These are phyloP conservation scores for Volvariella volvacea DNA, from an alignment of 1,284 basidiomycete genomes.

Conservation along the genomic window DNA sequence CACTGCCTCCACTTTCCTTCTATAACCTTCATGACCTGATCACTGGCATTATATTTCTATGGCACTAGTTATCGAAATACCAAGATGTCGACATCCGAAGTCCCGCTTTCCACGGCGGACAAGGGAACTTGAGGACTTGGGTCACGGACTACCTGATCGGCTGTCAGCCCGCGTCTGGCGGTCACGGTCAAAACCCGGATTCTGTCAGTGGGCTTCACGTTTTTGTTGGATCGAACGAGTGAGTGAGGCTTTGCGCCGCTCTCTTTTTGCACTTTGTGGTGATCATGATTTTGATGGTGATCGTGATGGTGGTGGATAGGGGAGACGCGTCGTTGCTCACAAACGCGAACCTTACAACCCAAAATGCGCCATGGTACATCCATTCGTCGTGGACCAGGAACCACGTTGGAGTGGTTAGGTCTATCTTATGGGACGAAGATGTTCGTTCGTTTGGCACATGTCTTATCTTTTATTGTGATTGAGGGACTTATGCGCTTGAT, in stretches of 20 bases:
- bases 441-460: constrained; percentile 22
- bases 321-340: constrained; percentile 54
- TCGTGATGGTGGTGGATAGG: too few species aligned
- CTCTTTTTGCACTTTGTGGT: constrained; percentile 1
- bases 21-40: not conserved
- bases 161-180: constrained; percentile 23
- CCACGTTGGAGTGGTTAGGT: constrained; percentile 52
- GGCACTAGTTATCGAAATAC: constrained; percentile 43
- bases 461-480: constrained; percentile 6
- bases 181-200: not conserved
- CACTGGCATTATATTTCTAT: too few species aligned
- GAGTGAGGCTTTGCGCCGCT: constrained; percentile 13
- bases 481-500: constrained; percentile 13
- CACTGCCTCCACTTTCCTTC: constrained; percentile 3
- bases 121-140: constrained; percentile 36
- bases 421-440: constrained; percentile 48
- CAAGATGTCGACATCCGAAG: constrained; percentile 46
- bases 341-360: constrained; percentile 27
- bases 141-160: constrained; percentile 59
- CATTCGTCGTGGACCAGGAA: constrained; percentile 44
- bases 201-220: constrained; percentile 28
- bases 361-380: constrained; percentile 38
- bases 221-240: constrained; percentile 62
- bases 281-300: too few species aligned
- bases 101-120: constrained; percentile 36